Conservation (phyloP, 192 early-diverging fungal genomes). For the Coemansia sp. region DNA sequence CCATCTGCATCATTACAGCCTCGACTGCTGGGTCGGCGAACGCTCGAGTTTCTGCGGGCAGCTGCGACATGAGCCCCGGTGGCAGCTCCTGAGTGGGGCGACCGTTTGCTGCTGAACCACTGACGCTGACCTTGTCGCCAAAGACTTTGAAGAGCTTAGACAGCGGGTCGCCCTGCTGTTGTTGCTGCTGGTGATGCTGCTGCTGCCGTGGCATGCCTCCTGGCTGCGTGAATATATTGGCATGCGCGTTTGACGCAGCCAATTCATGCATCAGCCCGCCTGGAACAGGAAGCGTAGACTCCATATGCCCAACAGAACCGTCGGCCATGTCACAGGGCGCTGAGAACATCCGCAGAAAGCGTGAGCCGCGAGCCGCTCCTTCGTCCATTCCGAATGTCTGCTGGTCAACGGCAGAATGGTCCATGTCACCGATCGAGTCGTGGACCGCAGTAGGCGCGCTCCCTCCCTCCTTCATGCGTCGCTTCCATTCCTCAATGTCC, state of each 20-base stretch:
- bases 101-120: slow-evolving; percentile 5
- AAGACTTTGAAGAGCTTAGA: slow-evolving; percentile 54
- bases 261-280: slow-evolving; percentile 15
- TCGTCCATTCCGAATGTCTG: slow-evolving; percentile 2
- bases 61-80: background rate
- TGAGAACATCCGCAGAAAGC: slow-evolving; percentile 51
- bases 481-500: slow-evolving; percentile 58
- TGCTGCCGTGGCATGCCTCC: background rate
- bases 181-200: no score
- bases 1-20: slow-evolving; percentile 15
- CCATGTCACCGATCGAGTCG: background rate
- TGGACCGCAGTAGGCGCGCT: background rate
- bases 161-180: slow-evolving; percentile 30
- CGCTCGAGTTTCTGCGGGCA: slow-evolving; percentile 7
- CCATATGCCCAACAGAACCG: slow-evolving; percentile 1
- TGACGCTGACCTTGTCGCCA: slow-evolving; percentile 48
- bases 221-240: background rate
- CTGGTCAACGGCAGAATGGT: slow-evolving; percentile 1
- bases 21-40: slow-evolving; percentile 12
- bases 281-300: slow-evolving; percentile 9
- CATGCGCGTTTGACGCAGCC: background rate
- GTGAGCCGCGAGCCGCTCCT: slow-evolving; percentile 32
- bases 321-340: slow-evolving; percentile 3
- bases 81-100: slow-evolving; percentile 6
- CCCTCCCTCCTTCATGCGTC: slow-evolving; percentile 39